Evolutionary conservation across 2,329 filamentous ascomycete genomes (phyloP), one percentile per base, ranked within the genome.

Genomic region (Pseudogymnoascus sp.): DNA sequence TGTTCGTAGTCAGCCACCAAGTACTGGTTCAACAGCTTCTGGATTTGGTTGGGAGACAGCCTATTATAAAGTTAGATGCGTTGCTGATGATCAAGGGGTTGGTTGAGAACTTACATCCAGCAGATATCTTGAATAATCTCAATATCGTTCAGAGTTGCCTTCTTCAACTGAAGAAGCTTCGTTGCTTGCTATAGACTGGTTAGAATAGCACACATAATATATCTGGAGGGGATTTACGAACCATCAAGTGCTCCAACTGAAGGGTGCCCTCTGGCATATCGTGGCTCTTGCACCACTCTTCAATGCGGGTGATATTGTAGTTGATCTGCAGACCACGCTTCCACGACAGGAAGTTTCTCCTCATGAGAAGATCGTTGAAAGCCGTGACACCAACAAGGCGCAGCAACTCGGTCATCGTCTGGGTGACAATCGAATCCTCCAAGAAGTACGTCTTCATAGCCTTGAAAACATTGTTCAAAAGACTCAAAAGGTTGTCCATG

Each of bases 61-160:
- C 90, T 95, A 66, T 14, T 95, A 66, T 14, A 26, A 36, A 59
- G 57, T 57, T 31, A 14, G 34, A 54, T 14, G 14, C 11, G 23
- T 40, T 3, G 10, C 11, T 36, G 10, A n/a, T 12, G n/a, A 14
- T 34, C 10, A 3, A 10, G 23, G 4, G 36, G 54, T 57, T 36
- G 23, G 14, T 14, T 29, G 18, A 61, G 57, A 47, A 84, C 90
- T 86, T 79, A 96, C 93, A 97, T 97, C 93, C 93, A 97, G 84
- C 95, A 99, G 71, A 99, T 99, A 75, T 99, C 95, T 80, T 99
- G 95, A 72, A 99, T 99, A 72, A 99, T 99, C 78, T 99, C 95
- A 72, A 99, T 99, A 73, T 99, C 95, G 75, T 97, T 99, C 74
- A 99, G 79, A 0, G 95, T 99, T 7, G 95, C 95, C 80, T 99